Conservation (phyloP, 2,329 filamentous ascomycete species). For the Alternaria sp. region DNA sequence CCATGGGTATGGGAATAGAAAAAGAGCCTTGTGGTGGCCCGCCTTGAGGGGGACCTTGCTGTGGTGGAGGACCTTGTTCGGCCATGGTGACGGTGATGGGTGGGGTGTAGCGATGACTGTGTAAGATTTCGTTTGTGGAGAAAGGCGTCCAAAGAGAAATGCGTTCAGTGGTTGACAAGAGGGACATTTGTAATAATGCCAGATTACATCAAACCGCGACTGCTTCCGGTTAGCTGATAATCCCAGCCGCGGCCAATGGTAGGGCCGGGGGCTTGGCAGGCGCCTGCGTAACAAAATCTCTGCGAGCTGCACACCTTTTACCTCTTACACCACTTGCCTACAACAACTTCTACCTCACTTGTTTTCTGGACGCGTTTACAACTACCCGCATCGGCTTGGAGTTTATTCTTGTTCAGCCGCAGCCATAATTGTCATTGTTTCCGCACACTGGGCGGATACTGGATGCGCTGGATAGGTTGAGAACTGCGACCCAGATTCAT, state of each 20-base stretch:
- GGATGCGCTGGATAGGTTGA: background rate
- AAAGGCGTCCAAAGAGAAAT: conserved; percentile 1
- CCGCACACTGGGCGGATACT: background rate
- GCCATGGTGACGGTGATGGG: conserved; percentile 27
- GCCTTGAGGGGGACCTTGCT: conserved; percentile 18
- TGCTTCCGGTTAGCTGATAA: background rate
- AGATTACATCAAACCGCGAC: conserved; percentile 19
- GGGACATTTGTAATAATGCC: conserved; percentile 25
- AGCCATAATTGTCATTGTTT: background rate
- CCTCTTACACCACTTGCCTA: background rate
- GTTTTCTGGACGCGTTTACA: background rate
- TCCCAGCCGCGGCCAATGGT: conserved; percentile 10
- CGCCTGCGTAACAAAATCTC: conserved; percentile 15
- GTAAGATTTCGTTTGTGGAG: background rate
- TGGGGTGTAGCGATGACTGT: background rate
- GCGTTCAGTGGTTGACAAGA: conserved; percentile 13
- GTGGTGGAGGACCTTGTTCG: conserved; percentile 29
- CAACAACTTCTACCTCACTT: background rate
- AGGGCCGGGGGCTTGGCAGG: conserved; percentile 17
- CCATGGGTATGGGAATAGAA: conserved; percentile 35
- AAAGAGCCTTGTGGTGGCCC: conserved; percentile 32
- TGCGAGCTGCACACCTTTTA: conserved; percentile 6
- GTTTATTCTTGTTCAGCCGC: background rate
- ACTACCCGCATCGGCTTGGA: background rate
- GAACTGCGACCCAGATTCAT: background rate